Evolutionary conservation across 306 rosid species (phyloP), one percentile per base, ranked within the genome.

Genomic region (Sophora flavescens): DNA sequence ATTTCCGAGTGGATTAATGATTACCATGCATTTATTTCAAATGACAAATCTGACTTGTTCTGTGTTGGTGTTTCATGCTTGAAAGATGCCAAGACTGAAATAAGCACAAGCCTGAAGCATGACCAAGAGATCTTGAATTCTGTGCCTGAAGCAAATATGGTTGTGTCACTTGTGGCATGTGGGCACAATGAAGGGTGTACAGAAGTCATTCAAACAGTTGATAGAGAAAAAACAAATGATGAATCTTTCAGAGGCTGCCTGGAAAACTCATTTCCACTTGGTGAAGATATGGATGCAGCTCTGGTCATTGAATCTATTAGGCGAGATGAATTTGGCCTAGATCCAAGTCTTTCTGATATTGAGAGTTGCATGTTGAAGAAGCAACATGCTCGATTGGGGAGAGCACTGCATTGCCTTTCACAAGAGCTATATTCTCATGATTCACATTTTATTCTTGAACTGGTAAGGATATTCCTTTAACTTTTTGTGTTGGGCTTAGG

Each of bases 341-440:
- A 88, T 86, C 87, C 91, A 59, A 84, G 83, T 78, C 83, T 90
- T 72, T 86, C 93, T 16, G 85, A 78, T 47, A 68, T 45, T 79
- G 95, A 92, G 68, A 85, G 82, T 82, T 68, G 81, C 85, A 84
- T 94, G 92, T 67, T 94, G 87, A 88, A 85, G 88, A 94, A 92
- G 87, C 98, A 92, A 80, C 98, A 94, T 81, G 96, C 98, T 76
- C 94, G 98, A 78, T 82, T 94, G 74, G 98, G 98, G 75, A 92
- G 98, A 88, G 98, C 98, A 69, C 87, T 94, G 75, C 97, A 94
- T 72, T 94, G 98, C 78, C 98, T 94, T 89, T 94, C 98, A 32
- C 97, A 94, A 60, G 97, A 94, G 77, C 86, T 94, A 56, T 94
- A 94, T 85, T 94, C 98, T 66, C 98, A 94, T 75, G 98, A 94